Evolutionary conservation across 192 early-diverging fungal genomes (phyloP), one percentile per base, ranked within the genome.

Genomic region (Coemansia reversa): DNA sequence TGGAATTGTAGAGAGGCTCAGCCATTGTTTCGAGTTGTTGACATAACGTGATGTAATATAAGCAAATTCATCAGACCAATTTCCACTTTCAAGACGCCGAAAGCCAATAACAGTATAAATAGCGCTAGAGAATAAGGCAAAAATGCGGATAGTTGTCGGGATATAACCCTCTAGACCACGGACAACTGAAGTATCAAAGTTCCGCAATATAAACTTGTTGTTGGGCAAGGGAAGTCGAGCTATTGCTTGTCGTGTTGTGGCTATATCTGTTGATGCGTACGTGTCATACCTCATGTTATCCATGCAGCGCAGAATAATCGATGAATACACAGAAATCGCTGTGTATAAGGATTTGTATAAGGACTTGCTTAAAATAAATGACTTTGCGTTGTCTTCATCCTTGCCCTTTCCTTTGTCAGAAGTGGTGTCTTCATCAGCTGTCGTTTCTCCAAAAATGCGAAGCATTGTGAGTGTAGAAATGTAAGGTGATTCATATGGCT

Each of bases 81-180:
- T 60, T 2, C 65, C 71, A 33, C 62, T 47, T 7, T 61, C 54
- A 24, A 50, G 58, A 39, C 65, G 64, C 62, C 69, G 56, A 39
- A 80, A 64, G 62, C 55, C 68, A 47, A 72, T 75, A 24, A 24
- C 64, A 14, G 78, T 72, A 48, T 81, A 81, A 7, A 81, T 60
- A 0, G 66, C 51, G 6, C 66, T 55, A 30, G 58, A 50, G 63
- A 57, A 81, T 16, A 60, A 35, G 2, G 78, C 68, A 55, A 64
- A 72, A 8, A 75, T 63, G 35, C 28, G 60, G 51, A 75, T 23
- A 18, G 66, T 69, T n/a, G 67, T 59, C 2, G 78, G 72, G 7
- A 30, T 59, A 16, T 72, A 75, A 4, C 62, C 78, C 4, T 60
- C 62, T 27, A 75, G 65, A 45, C 55, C 22, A 0, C 55, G 6